Conservation (phyloP, 371 early-diverging fungal species). For the Mucor saturninus region DNA sequence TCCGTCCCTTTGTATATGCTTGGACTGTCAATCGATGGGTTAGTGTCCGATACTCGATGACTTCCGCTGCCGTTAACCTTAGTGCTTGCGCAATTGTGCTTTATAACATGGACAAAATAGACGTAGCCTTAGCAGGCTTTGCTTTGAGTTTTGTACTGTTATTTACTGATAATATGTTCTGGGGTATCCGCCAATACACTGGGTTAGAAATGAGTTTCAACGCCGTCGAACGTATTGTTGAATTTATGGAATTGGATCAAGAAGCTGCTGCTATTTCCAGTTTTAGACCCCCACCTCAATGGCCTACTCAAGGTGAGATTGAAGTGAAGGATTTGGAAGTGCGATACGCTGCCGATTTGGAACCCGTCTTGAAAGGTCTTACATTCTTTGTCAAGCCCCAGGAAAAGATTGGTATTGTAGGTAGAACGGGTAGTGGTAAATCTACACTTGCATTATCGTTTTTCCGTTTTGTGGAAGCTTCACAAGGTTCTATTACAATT, state of each 20-base stretch:
- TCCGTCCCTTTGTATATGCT: constrained; percentile 74
- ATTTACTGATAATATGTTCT: constrained; percentile 53
- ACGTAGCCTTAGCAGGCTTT: constrained; percentile 84
- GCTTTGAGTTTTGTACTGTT: constrained; percentile 76
- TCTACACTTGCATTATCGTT: constrained; percentile 74
- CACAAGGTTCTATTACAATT: constrained; percentile 68
- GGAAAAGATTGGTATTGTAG: constrained; percentile 81
- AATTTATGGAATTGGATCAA: constrained; percentile 74
- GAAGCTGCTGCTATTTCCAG: constrained; percentile 62
- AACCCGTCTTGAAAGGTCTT: constrained; percentile 74
- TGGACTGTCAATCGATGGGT: constrained; percentile 92
- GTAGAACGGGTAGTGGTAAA: constrained; percentile 83
- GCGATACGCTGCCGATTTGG: constrained; percentile 66
- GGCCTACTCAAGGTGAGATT: constrained; percentile 76
- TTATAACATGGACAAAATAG: constrained; percentile 52
- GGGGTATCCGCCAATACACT: constrained; percentile 62
- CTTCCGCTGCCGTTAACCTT: constrained; percentile 72
- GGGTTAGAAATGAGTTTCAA: constrained; percentile 83
- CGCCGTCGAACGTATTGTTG: constrained; percentile 83
- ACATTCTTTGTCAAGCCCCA: constrained; percentile 63
- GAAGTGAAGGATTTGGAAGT: constrained; percentile 65
- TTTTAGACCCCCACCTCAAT: constrained; percentile 59
- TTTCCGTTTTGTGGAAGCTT: constrained; percentile 77
- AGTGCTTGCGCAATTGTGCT: constrained; percentile 64
- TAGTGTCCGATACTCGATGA: constrained; percentile 65